Evolutionary conservation across 2,329 filamentous ascomycete genomes (phyloP).

Genomic region (Penicillium sp.): DNA sequence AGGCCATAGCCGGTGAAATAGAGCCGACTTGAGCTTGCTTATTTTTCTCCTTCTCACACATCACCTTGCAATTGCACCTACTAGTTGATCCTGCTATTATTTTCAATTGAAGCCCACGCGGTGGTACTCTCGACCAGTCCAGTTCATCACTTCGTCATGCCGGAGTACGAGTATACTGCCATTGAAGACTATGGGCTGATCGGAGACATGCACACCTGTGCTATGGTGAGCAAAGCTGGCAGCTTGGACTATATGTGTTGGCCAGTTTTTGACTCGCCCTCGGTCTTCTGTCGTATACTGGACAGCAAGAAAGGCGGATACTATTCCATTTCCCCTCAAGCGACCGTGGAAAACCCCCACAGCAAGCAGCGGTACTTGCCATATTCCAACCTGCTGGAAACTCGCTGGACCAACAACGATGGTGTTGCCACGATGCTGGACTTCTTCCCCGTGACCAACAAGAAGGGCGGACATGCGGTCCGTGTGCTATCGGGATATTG

Average conservation of each 20-base stretch:
- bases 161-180: constrained; percentile 24
- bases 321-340: constrained; percentile 58
- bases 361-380: constrained; percentile 75
- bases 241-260: constrained; percentile 75
- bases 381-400: constrained; percentile 69
- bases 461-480: constrained; percentile 42
- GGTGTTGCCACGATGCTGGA: constrained; percentile 69
- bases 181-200: constrained; percentile 77
- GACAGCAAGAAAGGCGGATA: constrained; percentile 71
- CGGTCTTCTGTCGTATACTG: constrained; percentile 67
- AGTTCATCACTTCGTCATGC: constrained; percentile 7
- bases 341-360: constrained; percentile 47
- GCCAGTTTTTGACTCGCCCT: constrained; percentile 74
- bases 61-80: background rate
- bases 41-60: constrained; percentile 1
- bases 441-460: constrained; percentile 68
- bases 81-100: background rate
- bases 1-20: constrained; percentile 6
- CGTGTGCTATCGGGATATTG: constrained; percentile 32
- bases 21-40: background rate
- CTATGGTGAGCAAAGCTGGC: constrained; percentile 67
- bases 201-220: constrained; percentile 74
- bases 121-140: background rate
- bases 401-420: constrained; percentile 69
- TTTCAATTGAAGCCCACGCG: background rate